Evolutionary conservation across 352 stramenopile genomes (phyloP), one percentile per base, ranked within the genome.

Genomic region (Peronospora tabacina): DNA sequence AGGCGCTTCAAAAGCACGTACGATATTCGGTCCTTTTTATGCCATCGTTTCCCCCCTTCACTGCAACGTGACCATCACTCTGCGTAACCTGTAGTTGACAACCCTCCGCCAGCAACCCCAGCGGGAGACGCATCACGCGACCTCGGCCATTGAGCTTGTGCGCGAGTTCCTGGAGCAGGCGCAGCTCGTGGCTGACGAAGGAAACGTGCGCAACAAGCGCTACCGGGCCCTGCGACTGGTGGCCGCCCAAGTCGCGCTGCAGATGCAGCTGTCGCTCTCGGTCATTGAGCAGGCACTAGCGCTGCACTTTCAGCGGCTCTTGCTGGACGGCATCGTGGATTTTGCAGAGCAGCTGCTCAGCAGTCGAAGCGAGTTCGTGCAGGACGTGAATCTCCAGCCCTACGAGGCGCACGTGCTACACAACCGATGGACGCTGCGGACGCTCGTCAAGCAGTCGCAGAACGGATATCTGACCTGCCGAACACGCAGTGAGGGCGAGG

Each of bases 141-240:
- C 75, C 37, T 83, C 75, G 1, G 79, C 79, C 26, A 85, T 87
- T 40, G 79, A 90, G 44, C 60, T 90, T 32, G 70, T 90, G 47
- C 79, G 79, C 30, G 82, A 92, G 60, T 87, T 92, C 56, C 63
- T 92, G 20, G 75, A 88, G 58, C 81, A 92, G 47, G 82, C 77
- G 52, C 76, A 92, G 61, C 73, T 90, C 22, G 79, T 88, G 9
- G 75, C 82, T 2, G 68, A 87, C 54, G 76, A 90, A 54, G 74
- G 78, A 38, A 79, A 88, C 53, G 62, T 68, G 24, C 73, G 77
- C 53, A 86, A 88, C 62, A 82, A 87, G 37, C 70, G 82, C 24
- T 86, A 89, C 61, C 67, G 66, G 30, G 76, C 73, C 19, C 50
- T 92, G 49, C 58, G 87, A 33, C 70, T 77, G n/a, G 46, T 89